Conservation (phyloP, 169 alveolate genomes). For the Cryptosporidium meleagridis region DNA sequence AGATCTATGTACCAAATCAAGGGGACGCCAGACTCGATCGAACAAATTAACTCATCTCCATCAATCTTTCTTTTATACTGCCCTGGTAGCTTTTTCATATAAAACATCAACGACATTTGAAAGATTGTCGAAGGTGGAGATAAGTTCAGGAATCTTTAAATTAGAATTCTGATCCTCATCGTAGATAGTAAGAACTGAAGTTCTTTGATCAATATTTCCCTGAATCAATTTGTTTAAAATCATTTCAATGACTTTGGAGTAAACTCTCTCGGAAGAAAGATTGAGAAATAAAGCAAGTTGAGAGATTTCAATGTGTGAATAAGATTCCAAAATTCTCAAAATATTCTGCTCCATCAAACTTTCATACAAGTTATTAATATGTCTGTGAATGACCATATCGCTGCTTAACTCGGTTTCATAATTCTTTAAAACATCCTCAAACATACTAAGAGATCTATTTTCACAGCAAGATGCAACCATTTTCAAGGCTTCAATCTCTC, state of each 20-base stretch:
- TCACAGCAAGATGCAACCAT: slow-evolving; percentile 89
- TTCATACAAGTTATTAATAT: slow-evolving; percentile 87
- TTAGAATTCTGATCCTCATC: slow-evolving; percentile 84
- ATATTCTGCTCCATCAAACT: slow-evolving; percentile 90
- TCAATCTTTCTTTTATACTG: background rate
- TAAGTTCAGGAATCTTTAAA: slow-evolving; percentile 81
- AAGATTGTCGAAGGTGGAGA: slow-evolving; percentile 81
- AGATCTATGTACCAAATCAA: background rate
- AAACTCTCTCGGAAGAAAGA: slow-evolving; percentile 86
- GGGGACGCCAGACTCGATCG: background rate
- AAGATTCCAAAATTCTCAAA: slow-evolving; percentile 89
- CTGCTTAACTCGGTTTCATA: slow-evolving; percentile 83
- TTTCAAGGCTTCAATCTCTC: slow-evolving; percentile 89
- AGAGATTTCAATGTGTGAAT: slow-evolving; percentile 90
- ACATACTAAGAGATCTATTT: slow-evolving; percentile 87
- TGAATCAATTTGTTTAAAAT: slow-evolving; percentile 92
- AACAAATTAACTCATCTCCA: background rate
- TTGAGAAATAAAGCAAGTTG: slow-evolving; percentile 87
- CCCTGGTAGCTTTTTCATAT: slow-evolving; percentile 82
- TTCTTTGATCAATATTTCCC: slow-evolving; percentile 96
- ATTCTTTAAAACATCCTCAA: slow-evolving; percentile 87
- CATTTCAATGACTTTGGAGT: slow-evolving; percentile 90
- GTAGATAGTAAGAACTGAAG: slow-evolving; percentile 90
- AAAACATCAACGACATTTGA: slow-evolving; percentile 85
- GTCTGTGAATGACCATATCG: slow-evolving; percentile 88